phyloP scores from a whole-genome alignment of 805 yeast genomes.

The Candida vaughaniae region DNA sequence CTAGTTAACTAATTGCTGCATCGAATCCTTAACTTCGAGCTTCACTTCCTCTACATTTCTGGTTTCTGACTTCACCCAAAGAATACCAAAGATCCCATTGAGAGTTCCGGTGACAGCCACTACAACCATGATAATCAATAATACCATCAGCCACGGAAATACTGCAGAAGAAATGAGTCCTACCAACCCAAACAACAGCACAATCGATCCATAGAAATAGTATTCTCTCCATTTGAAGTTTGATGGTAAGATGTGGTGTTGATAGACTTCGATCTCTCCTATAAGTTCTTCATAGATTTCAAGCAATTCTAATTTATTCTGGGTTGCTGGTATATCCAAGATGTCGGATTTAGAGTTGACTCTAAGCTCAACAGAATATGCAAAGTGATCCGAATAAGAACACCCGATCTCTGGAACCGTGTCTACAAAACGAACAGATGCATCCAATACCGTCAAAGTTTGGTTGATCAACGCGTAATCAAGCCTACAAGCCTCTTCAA shows the following conservation, averaged over 20 bases:
- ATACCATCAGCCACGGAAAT: constrained; percentile 23
- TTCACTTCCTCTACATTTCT: constrained; percentile 77
- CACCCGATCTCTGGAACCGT: constrained; percentile 52
- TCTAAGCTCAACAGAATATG: constrained; percentile 46
- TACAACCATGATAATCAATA: constrained; percentile 54
- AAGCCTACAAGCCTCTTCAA: constrained; percentile 77
- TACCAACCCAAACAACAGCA: constrained; percentile 7
- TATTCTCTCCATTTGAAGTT: constrained; percentile 64
- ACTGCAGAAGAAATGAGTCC: constrained; percentile 45
- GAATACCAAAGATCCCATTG: constrained; percentile 73
- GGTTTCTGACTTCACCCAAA: constrained; percentile 79
- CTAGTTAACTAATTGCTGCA: background rate
- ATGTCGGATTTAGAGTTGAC: constrained; percentile 14
- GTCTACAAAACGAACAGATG: constrained; percentile 75
- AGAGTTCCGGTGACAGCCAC: constrained; percentile 65
- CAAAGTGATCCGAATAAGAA: constrained; percentile 92
- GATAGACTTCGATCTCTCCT: constrained; percentile 40
- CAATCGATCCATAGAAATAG: constrained; percentile 61
- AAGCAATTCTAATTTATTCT: background rate
- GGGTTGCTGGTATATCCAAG: background rate
- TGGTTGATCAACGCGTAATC: constrained; percentile 86
- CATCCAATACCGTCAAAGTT: constrained; percentile 52
- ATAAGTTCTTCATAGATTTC: constrained; percentile 4
- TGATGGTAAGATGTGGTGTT: constrained; percentile 46
- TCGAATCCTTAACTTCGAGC: constrained; percentile 52